Evolutionary conservation across 257 asterid genomes (phyloP), one percentile per base, ranked within the genome.

Genomic region (Avicennia marina): DNA sequence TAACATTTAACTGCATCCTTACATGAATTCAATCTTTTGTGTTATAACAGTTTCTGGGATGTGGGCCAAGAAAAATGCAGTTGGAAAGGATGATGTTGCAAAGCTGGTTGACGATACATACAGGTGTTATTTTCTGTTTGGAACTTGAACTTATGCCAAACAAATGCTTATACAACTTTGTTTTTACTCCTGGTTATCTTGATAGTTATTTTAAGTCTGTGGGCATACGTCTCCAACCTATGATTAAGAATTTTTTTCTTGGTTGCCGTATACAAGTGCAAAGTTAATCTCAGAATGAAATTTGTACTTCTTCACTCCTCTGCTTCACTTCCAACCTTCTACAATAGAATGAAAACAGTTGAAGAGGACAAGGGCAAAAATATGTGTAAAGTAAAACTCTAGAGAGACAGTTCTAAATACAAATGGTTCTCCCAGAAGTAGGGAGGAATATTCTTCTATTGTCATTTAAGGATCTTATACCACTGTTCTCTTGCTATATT

Each of bases 41-140:
- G 41, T 11, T 5, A 12, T 2, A 36, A 11, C 10, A 36, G 84
- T 80, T 77, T 77, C 96, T 67, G 99, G 89, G 62, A 53, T 70
- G 39, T 75, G 84, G 86, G 76, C 91, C 46, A 89, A 78, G 82
- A 93, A 82, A 77, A 72, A 77, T 72, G 77, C 77, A 51, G 80
- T 80, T 66, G 78, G 79, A 50, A 89, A 79, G 75, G 85, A 84
- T 47, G 89, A 74, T 55, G 91, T 84, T 53, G 95, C 95, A 6
- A 89, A 82, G 76, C 79, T 89, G 31, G 77, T 93, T 15, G 95
- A 86, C 67, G 97, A 93, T 65, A 89, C 84, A 63, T 82, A 86
- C 85, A 82, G 96, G 99, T 82, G 34, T 55, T 50, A 21, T 46
- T 70, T 62, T 66, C 59, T 51, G 60, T 38, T 52, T 58, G 41